A percentile compares a stretch with the other conserved stretches of the same genome.
Conservation (phyloP, 768 basidiomycete species). For the Rhodosporidiobolus sp. region DNA sequence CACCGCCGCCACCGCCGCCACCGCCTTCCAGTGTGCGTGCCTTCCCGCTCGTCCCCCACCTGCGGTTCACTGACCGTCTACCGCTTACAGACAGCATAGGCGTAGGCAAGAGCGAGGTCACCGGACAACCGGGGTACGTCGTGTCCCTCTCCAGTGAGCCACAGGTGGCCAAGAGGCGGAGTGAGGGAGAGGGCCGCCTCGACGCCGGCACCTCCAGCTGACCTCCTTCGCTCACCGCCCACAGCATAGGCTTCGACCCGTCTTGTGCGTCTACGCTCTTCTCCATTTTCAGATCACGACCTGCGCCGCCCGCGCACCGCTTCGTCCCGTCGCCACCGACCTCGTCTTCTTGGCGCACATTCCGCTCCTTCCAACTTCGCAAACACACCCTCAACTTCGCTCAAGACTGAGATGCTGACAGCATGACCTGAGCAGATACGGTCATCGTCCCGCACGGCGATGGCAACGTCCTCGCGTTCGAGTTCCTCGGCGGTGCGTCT, state of each 20-base stretch:
- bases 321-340: background rate
- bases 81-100: background rate
- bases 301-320: background rate
- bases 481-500: background rate
- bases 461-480: background rate
- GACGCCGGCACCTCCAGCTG: background rate
- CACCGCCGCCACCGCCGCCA: background rate
- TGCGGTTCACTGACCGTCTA: background rate
- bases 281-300: too few species aligned
- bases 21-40: conserved; percentile 3
- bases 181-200: too few species aligned
- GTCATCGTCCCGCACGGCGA: background rate
- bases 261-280: conserved; percentile 3
- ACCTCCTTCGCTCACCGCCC: too few species aligned
- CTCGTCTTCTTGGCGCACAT: background rate
- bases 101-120: conserved; percentile 28
- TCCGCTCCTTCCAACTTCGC: too few species aligned
- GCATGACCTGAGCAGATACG: background rate
- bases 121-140: conserved; percentile 13
- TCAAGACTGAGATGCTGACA: too few species aligned
- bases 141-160: background rate
- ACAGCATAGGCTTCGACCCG: conserved; percentile 27
- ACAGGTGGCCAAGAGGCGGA: too few species aligned
- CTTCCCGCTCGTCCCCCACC: background rate
- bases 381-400: too few species aligned